phyloP scores from a whole-genome alignment of 345 rosid genomes.

The Boechera divaricarpa region DNA sequence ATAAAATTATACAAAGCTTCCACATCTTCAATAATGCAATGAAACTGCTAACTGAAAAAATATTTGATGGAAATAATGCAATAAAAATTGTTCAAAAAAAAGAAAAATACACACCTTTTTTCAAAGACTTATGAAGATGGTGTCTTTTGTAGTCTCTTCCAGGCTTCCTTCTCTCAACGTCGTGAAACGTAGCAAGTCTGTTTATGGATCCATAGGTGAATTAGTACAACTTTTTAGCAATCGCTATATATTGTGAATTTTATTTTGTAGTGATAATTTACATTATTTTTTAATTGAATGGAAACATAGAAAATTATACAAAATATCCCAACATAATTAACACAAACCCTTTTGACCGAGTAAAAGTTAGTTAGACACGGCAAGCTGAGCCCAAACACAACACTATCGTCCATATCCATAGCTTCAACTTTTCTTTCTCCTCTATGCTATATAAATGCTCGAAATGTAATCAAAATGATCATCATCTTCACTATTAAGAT shows the following conservation, averaged over 20 bases:
- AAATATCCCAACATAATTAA: not conserved
- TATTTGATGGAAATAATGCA: no score
- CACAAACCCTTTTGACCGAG: not conserved
- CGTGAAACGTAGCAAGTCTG: not conserved
- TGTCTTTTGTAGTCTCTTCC: not conserved
- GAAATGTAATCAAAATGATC: not conserved
- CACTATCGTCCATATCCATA: no score
- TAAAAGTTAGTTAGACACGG: not conserved
- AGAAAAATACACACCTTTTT: no score
- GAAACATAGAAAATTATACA: not conserved
- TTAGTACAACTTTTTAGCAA: not conserved
- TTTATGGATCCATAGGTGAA: no score
- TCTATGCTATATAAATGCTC: not conserved
- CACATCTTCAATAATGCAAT: no score
- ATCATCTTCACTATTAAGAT: not conserved
- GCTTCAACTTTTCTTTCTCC: not conserved
- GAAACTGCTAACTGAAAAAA: no score
- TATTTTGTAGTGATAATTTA: not conserved
- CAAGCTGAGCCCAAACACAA: not conserved
- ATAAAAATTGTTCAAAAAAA: no score
- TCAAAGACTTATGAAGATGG: no score
- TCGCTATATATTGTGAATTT: no score
- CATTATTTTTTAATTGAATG: no score
- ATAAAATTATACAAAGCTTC: no score
- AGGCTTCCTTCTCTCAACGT: not conserved